Conservation (phyloP, 257 asterid genomes). For the Lycium ferocissimum region DNA sequence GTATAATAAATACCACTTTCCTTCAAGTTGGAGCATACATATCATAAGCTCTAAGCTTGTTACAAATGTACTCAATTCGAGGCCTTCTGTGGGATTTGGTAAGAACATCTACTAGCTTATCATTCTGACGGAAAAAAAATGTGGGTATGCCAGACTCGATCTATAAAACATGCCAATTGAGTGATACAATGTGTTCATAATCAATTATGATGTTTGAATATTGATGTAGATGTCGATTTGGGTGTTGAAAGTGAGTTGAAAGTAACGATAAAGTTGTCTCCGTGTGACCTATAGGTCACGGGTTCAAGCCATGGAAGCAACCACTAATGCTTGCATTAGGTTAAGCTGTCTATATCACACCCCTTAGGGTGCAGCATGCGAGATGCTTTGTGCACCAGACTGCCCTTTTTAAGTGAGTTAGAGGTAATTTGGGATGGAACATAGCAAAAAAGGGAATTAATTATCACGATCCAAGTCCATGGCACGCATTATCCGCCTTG, state of each 20-base stretch:
- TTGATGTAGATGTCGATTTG: not conserved
- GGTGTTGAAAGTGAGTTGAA: slow-evolving; percentile 5
- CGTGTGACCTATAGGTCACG: no score
- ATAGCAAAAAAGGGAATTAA: not conserved
- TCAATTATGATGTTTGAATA: not conserved
- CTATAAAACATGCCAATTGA: not conserved
- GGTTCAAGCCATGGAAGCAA: no score
- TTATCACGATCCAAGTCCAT: not conserved
- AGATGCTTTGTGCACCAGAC: no score
- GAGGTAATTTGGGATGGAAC: not conserved
- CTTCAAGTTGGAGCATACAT: not conserved
- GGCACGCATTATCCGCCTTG: not conserved
- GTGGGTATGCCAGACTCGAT: not conserved
- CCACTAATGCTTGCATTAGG: no score
- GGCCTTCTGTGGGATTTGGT: not conserved
- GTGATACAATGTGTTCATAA: not conserved
- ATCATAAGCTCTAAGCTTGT: slow-evolving; percentile 15
- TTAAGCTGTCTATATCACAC: no score
- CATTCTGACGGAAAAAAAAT: not conserved
- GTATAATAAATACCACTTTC: not conserved
- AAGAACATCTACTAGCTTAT: not conserved
- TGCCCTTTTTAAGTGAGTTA: not conserved
- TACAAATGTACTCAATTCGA: not conserved
- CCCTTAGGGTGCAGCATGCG: no score
- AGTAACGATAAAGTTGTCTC: not conserved